A percentile compares a stretch with the other conserved stretches of the same genome.
These are phyloP conservation scores for Chenopodium formosanum DNA, from an alignment of 148 eudicot genomes.

Conservation along the genomic window DNA sequence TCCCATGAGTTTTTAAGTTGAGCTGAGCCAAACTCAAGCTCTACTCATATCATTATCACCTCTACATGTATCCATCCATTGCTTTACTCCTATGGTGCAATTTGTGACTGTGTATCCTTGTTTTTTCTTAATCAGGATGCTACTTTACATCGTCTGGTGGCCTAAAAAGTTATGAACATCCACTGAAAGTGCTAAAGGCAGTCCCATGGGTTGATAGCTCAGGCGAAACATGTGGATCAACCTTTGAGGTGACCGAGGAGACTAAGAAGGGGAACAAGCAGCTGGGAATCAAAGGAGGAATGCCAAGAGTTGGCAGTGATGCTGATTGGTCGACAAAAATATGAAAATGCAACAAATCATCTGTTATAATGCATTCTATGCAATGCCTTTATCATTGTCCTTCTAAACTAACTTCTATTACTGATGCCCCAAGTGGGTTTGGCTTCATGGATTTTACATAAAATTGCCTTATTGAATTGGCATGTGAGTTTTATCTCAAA, in stretches of 20 bases:
- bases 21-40: no score
- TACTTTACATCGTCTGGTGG: slow-evolving; percentile 74
- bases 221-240: slow-evolving; percentile 67
- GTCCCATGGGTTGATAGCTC: slow-evolving; percentile 77
- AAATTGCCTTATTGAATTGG: slow-evolving; percentile 17
- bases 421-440: not conserved
- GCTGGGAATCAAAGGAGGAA: slow-evolving; percentile 27
- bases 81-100: not conserved
- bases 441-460: not conserved
- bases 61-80: not conserved
- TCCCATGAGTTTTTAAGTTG: no score
- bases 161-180: slow-evolving; percentile 76
- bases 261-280: slow-evolving; percentile 42
- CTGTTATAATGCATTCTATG: not conserved
- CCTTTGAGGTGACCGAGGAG: slow-evolving; percentile 56
- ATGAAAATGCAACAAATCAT: not conserved
- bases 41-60: not conserved
- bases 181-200: slow-evolving; percentile 59
- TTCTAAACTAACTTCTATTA: not conserved
- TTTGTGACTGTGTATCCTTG: not conserved
- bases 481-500: not conserved
- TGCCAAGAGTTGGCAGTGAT: slow-evolving; percentile 82
- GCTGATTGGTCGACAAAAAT: slow-evolving; percentile 65
- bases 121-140: slow-evolving; percentile 44
- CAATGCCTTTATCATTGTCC: not conserved